These are phyloP conservation scores for Trypanosoma congolense DNA, from an alignment of 208 protist species.

Conservation along the genomic window DNA sequence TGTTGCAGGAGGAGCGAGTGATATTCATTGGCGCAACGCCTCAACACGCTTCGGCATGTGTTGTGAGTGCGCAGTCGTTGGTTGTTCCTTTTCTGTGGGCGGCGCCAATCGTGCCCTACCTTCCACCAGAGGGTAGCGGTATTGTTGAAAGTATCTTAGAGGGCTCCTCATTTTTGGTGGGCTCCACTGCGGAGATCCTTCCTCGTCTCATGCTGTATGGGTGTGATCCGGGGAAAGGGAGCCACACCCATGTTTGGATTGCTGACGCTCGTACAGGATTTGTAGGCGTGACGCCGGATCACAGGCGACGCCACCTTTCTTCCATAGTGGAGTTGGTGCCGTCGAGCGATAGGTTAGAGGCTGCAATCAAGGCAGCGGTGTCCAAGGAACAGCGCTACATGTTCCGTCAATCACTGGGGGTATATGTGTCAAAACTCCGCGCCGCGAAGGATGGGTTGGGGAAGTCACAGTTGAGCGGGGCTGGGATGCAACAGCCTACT, in stretches of 20 bases:
- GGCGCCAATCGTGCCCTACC: slow-evolving; percentile 52
- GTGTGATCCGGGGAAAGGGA: slow-evolving; percentile 3
- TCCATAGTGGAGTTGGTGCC: slow-evolving; percentile 29
- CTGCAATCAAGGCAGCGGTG: slow-evolving; percentile 25
- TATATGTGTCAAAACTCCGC: slow-evolving; percentile 1
- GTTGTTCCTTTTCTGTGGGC: slow-evolving; percentile 56
- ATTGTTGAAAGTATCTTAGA: slow-evolving; percentile 7
- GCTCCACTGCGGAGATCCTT: slow-evolving; percentile 53
- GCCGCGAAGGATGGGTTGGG: too few species aligned
- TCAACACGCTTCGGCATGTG: slow-evolving; percentile 76
- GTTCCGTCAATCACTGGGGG: slow-evolving; percentile 24
- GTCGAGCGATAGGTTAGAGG: slow-evolving; percentile 38
- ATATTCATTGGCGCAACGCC: slow-evolving; percentile 64
- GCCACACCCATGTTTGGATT: slow-evolving; percentile 43
- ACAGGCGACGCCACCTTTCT: slow-evolving; percentile 15
- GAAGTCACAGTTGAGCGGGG: too few species aligned
- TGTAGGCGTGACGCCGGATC: slow-evolving; percentile 34
- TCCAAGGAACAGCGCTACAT: slow-evolving; percentile 28
- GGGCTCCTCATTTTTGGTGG: slow-evolving; percentile 39
- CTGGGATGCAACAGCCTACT: neutral
- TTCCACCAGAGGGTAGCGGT: slow-evolving; percentile 29
- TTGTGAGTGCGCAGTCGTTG: slow-evolving; percentile 50
- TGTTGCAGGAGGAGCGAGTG: slow-evolving; percentile 53
- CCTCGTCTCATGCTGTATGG: slow-evolving; percentile 47
- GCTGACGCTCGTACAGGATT: slow-evolving; percentile 61